Conservation (phyloP, 352 stramenopile species). For the Phytophthora fragariaefolia region DNA sequence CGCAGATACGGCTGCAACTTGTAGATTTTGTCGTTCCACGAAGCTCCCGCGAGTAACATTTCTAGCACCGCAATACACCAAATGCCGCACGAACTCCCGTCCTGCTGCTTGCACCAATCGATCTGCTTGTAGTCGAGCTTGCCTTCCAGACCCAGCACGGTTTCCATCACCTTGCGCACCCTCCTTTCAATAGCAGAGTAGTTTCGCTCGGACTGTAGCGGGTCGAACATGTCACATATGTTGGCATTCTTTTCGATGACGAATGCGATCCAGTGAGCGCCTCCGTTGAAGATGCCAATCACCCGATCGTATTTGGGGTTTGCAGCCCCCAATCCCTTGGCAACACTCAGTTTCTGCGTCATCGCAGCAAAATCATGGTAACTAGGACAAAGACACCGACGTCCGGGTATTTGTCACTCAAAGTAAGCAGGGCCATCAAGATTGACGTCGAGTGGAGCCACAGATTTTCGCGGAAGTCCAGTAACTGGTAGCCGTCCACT, state of each 20-base stretch:
- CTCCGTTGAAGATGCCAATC: not conserved
- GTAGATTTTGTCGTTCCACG: constrained; percentile 3
- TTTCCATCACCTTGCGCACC: not conserved
- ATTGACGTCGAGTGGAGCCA: constrained; percentile 17
- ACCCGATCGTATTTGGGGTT: not conserved
- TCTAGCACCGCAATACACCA: constrained; percentile 18
- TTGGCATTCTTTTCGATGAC: not conserved
- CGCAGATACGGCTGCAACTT: constrained; percentile 2
- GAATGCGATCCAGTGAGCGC: not conserved
- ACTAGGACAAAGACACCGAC: constrained; percentile 8
- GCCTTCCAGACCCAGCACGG: not conserved
- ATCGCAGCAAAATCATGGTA: not conserved
- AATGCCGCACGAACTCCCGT: not conserved
- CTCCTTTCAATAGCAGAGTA: not conserved
- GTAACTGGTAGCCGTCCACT: not conserved
- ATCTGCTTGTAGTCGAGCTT: not conserved
- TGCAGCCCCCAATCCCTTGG: not conserved
- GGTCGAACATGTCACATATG: not conserved
- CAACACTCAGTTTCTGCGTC: not conserved
- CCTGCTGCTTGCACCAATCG: constrained; percentile 6
- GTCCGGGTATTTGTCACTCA: constrained; percentile 1
- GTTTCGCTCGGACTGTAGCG: not conserved
- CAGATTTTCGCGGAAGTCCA: constrained; percentile 15
- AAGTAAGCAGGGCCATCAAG: not conserved
- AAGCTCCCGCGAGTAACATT: not conserved